Base-by-base conservation (phyloP, 1,284 basidiomycete genomes). In the Papiliotrema fonsecae region DNA sequence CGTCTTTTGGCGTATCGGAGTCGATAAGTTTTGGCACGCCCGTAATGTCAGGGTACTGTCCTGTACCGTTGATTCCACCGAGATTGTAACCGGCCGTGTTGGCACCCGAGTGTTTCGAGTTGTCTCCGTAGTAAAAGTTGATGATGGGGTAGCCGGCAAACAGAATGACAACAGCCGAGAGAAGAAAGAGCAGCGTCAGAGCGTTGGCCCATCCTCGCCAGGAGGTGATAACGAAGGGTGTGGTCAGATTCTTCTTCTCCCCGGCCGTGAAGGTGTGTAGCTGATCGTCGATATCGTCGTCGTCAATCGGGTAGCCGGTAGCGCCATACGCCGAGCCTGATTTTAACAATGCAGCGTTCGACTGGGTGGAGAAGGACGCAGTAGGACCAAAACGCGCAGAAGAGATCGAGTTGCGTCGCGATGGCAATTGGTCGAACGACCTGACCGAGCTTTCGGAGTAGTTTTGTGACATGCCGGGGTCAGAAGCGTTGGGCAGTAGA, bases 101-200 rank as follows among this genome's bases (percentile, higher is more conserved):
- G 39, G 52, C 52, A 16, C 50, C 54, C 6, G 61, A 61, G n/a
- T n/a, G n/a, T 6, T 56, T 54, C 3, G 47, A 47, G 31, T 53
- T 47, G 24, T 76, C 71, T 34, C 73, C 70, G 4, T 69, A 65
- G 62, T 79, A 78, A 53, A 78, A 84, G 19, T 74, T 73, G 58
- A 88, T 65, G 61, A 92, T 81, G 2, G 89, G 89, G 61, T 88
- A 91, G 37, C 82, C 81, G 22, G 85, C 80, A 67, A 92, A 93
- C 6, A 92, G 79, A 45, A 70, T 70, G 9, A 85, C 65, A 45
- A 84, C 70, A 0, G 68, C 72, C 5, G 45, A 48, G 18, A 68
- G 61, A 24, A 79, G 66, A 28, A 76, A 48, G 36, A 76, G 65
- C 14, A 80, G 65, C 10, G 74, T 72, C 1, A 82, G 75, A 42